Evolutionary conservation across 2,329 filamentous ascomycete genomes (phyloP).

Genomic region (Ilyonectria mors-panacis): DNA sequence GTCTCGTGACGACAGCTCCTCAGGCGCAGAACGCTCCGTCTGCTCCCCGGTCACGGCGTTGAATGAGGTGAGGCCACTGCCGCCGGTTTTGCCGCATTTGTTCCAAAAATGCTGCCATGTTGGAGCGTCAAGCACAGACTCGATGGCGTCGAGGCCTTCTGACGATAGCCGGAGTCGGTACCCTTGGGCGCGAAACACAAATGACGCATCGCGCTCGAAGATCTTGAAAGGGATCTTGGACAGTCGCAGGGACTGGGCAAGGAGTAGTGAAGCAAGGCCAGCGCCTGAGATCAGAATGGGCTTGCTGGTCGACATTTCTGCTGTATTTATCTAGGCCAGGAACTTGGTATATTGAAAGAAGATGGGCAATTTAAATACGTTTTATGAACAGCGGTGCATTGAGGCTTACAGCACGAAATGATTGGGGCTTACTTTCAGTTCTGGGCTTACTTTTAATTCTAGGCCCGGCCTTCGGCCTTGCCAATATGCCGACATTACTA

Average conservation of each 20-base stretch:
- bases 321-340: no score
- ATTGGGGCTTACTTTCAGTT: no score
- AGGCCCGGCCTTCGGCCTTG: no score
- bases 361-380: no score
- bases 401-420: no score
- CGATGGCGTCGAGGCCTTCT: constrained; percentile 72
- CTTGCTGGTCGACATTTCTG: constrained; percentile 44
- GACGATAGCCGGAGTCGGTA: constrained; percentile 72
- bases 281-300: constrained; percentile 62
- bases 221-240: constrained; percentile 66
- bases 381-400: no score
- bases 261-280: constrained; percentile 60
- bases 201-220: constrained; percentile 68
- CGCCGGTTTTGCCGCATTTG: constrained; percentile 72
- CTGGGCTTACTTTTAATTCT: no score
- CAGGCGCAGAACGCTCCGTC: constrained; percentile 47
- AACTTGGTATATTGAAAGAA: no score
- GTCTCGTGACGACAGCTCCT: constrained; percentile 64
- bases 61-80: constrained; percentile 64
- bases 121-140: constrained; percentile 66
- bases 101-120: constrained; percentile 71
- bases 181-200: constrained; percentile 72
- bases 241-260: constrained; percentile 59
- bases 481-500: no score
- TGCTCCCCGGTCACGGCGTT: constrained; percentile 68